Base-by-base conservation (phyloP, 2,329 filamentous ascomycete genomes). In the Sphaerostilbella broomeana region DNA sequence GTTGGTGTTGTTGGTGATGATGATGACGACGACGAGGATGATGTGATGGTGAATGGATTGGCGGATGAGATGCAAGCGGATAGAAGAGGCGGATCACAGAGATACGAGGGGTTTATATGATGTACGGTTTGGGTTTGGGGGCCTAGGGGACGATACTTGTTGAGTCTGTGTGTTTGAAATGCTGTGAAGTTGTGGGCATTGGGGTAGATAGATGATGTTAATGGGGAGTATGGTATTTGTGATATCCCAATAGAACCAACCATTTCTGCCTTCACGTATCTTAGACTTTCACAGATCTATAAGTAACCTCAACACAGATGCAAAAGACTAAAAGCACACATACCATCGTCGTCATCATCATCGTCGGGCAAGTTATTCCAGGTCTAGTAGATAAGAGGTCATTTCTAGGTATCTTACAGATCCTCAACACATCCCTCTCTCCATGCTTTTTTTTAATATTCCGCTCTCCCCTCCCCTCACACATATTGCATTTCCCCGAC, bases 391-490 rank as follows among this genome's bases (percentile, higher is more conserved):
- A 37, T 41, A 31, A 41, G 45, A 52, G 49, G 47, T 45, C 45
- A 52, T 56, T 49, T 52, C 42, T 51, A 52, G 48, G 50, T 60
- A 60, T 61, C 58, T 57, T 60, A 58, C 57, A 61, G 54, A 61
- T 56, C 48, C 56, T 52, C 50, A 51, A 53, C 47, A 44, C 49
- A n/a, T n/a, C n/a, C n/a, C n/a, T n/a, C n/a, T n/a, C 44, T 46
- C 44, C 49, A 42, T 37, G 26, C 41, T 38, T 33, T 40, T 39
- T 29, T 21, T 20, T 27, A 18, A 30, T 24, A 32, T 25, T 20
- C 28, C 40, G 31, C 39, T 28, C 29, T 40, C 40, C 40, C 29
- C 33, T 29, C 18, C 18, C 36, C 29, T 36, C 72, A 89, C 70
- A 15, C 5, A n/a, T 34, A 40, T 40, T n/a, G 19, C 13, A 28